Evolutionary conservation across 2,329 filamentous ascomycete genomes (phyloP).

Genomic region (Metarhizium sp.): DNA sequence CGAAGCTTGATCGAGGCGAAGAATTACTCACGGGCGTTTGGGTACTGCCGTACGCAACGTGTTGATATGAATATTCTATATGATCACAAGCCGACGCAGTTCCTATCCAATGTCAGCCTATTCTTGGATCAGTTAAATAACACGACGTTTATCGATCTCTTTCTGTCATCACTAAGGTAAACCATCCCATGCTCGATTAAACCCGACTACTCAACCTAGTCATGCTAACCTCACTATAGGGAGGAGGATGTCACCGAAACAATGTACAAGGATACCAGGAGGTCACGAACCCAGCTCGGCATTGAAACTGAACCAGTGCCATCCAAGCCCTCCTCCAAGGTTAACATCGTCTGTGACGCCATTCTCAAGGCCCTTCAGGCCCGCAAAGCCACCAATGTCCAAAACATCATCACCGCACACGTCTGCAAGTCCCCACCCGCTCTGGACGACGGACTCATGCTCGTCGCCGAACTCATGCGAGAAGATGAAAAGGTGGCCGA

Average conservation of each 20-base stretch:
- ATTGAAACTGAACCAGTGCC: slow-evolving; percentile 5
- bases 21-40: slow-evolving; percentile 76
- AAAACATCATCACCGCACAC: slow-evolving; percentile 90
- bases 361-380: slow-evolving; percentile 60
- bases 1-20: slow-evolving; percentile 69
- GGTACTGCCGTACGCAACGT: slow-evolving; percentile 81
- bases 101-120: slow-evolving; percentile 62
- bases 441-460: slow-evolving; percentile 69
- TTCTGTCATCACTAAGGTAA: slow-evolving; percentile 74
- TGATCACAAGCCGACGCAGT: slow-evolving; percentile 82
- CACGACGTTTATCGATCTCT: slow-evolving; percentile 76
- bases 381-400: slow-evolving; percentile 57
- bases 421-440: slow-evolving; percentile 91
- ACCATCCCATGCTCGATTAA: slow-evolving; percentile 9
- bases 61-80: slow-evolving; percentile 98
- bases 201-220: neutral
- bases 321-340: slow-evolving; percentile 41
- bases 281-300: slow-evolving; percentile 13
- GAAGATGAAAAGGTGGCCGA: slow-evolving; percentile 67
- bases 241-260: slow-evolving; percentile 90
- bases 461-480: slow-evolving; percentile 67
- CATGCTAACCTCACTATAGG: slow-evolving; percentile 24
- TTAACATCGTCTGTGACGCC: slow-evolving; percentile 82
- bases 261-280: slow-evolving; percentile 83
- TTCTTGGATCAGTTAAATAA: slow-evolving; percentile 83